Percentiles rank a stretch among this genome's conserved stretches.
phyloP scores from a whole-genome alignment of 139 green algal genomes.

The Haematococcus lacustris region DNA sequence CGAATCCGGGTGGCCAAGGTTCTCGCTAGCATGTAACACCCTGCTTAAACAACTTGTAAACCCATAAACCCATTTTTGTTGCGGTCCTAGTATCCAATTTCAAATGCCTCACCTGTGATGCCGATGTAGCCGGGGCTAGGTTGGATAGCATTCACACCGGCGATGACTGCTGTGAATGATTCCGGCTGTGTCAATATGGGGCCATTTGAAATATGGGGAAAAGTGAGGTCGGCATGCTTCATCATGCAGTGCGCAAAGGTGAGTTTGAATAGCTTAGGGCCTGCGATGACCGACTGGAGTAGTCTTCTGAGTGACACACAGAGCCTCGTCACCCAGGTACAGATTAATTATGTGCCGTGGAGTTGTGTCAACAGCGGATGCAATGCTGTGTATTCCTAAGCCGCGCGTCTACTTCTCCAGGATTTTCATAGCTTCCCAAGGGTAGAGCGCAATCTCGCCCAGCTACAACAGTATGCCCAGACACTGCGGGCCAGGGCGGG shows the following conservation, averaged over 20 bases:
- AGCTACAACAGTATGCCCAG: conserved; percentile 65
- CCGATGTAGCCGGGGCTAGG: not conserved
- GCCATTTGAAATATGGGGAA: not conserved
- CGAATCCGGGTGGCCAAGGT: not conserved
- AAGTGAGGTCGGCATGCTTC: not conserved
- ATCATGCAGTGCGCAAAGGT: not conserved
- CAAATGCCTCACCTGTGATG: not conserved
- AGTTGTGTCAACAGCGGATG: not conserved
- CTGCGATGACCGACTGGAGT: not conserved
- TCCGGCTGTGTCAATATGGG: no score
- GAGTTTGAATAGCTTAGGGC: not conserved
- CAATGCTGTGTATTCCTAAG: not conserved
- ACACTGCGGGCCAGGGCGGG: conserved; percentile 43
- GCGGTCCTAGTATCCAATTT: not conserved
- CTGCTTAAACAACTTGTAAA: not conserved
- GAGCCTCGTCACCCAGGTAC: not conserved
- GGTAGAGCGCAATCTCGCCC: conserved; percentile 63
- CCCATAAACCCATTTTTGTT: not conserved
- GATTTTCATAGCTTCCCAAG: no score
- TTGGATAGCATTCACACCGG: not conserved
- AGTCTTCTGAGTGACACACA: not conserved
- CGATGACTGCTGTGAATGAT: no score
- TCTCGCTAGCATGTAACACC: no score
- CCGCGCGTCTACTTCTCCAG: not conserved
- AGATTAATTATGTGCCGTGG: not conserved